Conservation (phyloP, 106 monocot genomes). For the Hemerocallis citrina region DNA sequence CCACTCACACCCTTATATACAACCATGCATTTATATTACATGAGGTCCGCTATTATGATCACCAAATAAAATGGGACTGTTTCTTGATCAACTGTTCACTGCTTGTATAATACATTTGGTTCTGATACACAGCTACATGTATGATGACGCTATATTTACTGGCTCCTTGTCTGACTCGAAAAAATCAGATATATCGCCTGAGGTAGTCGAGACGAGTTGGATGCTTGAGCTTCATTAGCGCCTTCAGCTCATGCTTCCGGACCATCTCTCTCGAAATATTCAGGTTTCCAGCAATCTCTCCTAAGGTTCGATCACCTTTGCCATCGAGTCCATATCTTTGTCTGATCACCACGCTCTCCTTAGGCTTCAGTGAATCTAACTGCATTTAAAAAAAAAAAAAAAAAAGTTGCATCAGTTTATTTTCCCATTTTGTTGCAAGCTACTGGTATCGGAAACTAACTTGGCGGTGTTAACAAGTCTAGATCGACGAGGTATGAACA, state of each 20-base stretch:
- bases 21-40: constrained; percentile 7
- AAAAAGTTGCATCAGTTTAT: neutral
- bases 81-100: neutral
- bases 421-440: neutral
- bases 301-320: constrained; percentile 71
- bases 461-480: no score
- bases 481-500: no score
- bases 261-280: constrained; percentile 94
- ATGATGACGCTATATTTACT: neutral
- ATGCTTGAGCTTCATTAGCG: constrained; percentile 95
- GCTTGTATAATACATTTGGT: no score
- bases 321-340: constrained; percentile 93
- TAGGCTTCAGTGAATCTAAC: constrained; percentile 95
- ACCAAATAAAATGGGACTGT: neutral
- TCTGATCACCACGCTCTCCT: constrained; percentile 91
- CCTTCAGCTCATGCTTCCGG: constrained; percentile 82
- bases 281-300: constrained; percentile 95
- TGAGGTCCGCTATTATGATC: neutral
- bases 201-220: constrained; percentile 85
- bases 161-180: neutral
- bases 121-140: constrained; percentile 13
- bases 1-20: neutral
- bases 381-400: no score
- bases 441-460: no score
- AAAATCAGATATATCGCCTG: constrained; percentile 40